Conservation (phyloP, 176 grass and related monocot genomes). For the Microstegium vimineum region DNA sequence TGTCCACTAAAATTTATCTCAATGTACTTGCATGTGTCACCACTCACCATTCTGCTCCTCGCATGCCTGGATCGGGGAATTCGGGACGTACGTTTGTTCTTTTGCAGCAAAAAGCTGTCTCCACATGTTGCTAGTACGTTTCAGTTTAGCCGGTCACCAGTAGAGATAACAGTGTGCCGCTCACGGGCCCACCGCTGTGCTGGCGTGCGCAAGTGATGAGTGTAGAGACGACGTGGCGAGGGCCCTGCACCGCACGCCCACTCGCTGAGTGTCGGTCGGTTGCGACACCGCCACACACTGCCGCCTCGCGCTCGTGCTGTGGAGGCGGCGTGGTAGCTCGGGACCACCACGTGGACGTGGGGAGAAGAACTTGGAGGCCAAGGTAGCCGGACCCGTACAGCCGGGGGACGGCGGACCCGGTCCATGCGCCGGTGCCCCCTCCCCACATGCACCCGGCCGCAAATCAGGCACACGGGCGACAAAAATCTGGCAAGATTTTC, state of each 20-base stretch:
- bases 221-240: background rate
- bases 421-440: background rate
- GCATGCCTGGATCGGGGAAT: background rate
- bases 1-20: too few relatives aligned
- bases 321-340: conserved; percentile 14
- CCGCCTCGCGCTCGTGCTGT: background rate
- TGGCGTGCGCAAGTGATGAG: background rate
- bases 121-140: background rate
- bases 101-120: background rate
- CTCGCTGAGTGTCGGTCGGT: conserved; percentile 11
- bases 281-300: background rate
- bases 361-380: conserved; percentile 31
- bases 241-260: background rate
- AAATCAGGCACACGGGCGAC: background rate
- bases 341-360: conserved; percentile 31
- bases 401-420: background rate
- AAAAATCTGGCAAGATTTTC: background rate
- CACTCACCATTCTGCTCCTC: background rate
- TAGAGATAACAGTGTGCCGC: background rate
- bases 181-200: background rate
- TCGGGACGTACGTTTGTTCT: background rate
- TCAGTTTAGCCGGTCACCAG: too few relatives aligned
- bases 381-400: background rate
- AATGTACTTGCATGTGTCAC: background rate
- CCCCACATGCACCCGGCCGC: background rate